These are phyloP conservation scores for Trichosporon faecale DNA, from an alignment of 1,284 basidiomycete species.

Conservation along the genomic window DNA sequence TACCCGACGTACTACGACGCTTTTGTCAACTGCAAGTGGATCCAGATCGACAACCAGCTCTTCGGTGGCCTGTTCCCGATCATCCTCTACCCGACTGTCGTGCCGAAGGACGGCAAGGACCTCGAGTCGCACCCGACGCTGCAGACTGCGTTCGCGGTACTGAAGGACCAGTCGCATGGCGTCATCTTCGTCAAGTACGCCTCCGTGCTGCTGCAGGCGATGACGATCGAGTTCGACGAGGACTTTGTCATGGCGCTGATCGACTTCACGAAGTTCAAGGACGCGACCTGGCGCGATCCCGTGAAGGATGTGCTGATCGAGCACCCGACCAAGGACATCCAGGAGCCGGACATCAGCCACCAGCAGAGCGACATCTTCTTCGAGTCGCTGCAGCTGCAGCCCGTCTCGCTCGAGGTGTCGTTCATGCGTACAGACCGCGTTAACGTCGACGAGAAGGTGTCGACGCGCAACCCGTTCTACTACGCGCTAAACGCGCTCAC, in stretches of 20 bases:
- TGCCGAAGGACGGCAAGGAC: constrained; percentile 74
- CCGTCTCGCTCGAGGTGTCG: constrained; percentile 85
- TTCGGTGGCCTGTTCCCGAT: constrained; percentile 96
- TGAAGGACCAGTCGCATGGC: constrained; percentile 75
- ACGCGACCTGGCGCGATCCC: constrained; percentile 79
- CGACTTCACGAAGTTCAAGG: constrained; percentile 87
- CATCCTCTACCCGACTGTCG: constrained; percentile 88
- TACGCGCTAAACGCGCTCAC: constrained; percentile 92
- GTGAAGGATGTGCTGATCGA: constrained; percentile 72
- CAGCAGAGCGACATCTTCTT: constrained; percentile 80
- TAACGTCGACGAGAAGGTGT: constrained; percentile 82
- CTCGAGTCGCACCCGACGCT: constrained; percentile 86
- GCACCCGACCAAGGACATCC: constrained; percentile 66
- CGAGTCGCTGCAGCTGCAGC: constrained; percentile 95
- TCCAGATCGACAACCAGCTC: constrained; percentile 97
- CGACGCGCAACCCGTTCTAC: constrained; percentile 82
- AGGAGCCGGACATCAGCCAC: constrained; percentile 65
- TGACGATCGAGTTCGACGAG: constrained; percentile 95
- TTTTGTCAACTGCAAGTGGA: constrained; percentile 76
- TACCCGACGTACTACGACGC: constrained; percentile 77
- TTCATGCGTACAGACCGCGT: constrained; percentile 96
- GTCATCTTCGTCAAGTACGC: constrained; percentile 97
- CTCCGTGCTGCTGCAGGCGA: constrained; percentile 86
- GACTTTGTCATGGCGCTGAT: constrained; percentile 91
- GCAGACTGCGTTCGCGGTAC: constrained; percentile 79